Base-by-base conservation (phyloP, 345 rosid genomes). In the Aquilaria yunnanensis region DNA sequence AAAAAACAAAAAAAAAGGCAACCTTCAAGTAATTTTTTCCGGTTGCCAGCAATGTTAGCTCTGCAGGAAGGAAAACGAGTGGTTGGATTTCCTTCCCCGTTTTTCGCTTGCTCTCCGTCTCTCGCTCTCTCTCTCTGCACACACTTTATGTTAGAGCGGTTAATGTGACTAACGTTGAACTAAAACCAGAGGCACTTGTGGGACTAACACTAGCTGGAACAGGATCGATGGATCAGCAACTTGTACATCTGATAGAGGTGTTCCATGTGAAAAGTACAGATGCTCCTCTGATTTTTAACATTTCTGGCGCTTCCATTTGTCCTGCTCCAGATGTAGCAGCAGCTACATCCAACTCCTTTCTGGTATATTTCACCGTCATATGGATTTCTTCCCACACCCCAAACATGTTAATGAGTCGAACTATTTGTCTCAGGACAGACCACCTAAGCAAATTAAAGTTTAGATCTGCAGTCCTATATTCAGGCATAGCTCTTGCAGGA, bases 61-160 rank as follows among this genome's bases (percentile, higher is more conserved):
- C 23, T 23, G 23, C 23, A 23, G 23, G 23, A 12, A 30, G 57
- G 5, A 76, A 80, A 47, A 66, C 50, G 32, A 82, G 82, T 32
- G 74, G 76, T 55, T 83, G 84, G 88, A 59, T 71, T 47, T 81
- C 91, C 41, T 74, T 79, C 58, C 84, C 86, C 12, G 83, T 83
- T 75, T 64, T 79, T 12, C 12, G 84, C 85, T 84, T 47, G 43
- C 47, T 65, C 34, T 62, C 34, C 57, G 4, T 41, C 65, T 16
- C 13, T 60, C 45, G 47, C 32, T 50, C 51, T 67, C 45, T 1
- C 6, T 32, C 6, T 34, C 14, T 1, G 32, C 7, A 32, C 14
- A 16, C 7, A n/a, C 5, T 29, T 23, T 34, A 60, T 30, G 13
- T 33, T 58, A 14, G 54, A 61, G 6, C 33, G 2, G 6, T 30